phyloP scores from a whole-genome alignment of 192 early-diverging fungal species.

The Helicostylum pulchrum region DNA sequence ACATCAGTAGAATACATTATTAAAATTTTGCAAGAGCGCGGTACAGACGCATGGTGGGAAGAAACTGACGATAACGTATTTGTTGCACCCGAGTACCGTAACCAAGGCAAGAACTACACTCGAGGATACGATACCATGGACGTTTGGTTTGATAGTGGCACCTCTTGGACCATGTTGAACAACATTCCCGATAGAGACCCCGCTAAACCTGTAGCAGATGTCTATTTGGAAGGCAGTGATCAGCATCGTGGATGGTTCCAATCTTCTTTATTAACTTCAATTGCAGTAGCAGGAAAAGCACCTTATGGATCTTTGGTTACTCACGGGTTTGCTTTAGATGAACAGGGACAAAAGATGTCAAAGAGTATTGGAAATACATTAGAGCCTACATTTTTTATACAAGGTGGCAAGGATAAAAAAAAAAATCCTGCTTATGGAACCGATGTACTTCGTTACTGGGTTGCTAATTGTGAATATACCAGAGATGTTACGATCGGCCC shows the following conservation, averaged over 20 bases:
- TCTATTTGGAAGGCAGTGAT: conserved; percentile 77
- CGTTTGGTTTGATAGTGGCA: conserved; percentile 85
- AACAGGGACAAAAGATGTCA: conserved; percentile 77
- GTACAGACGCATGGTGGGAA: conserved; percentile 72
- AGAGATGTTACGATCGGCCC: conserved; percentile 70
- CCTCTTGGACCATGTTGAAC: conserved; percentile 68
- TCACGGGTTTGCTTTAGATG: conserved; percentile 82
- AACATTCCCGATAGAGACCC: conserved; percentile 36
- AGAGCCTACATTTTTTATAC: conserved; percentile 58
- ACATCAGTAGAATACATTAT: conserved; percentile 65
- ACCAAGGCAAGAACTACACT: conserved; percentile 53
- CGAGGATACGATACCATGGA: conserved; percentile 81
- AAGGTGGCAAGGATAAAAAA: conserved; percentile 65
- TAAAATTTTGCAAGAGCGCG: conserved; percentile 50
- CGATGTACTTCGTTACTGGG: conserved; percentile 71
- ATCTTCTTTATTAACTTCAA: conserved; percentile 71
- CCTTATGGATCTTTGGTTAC: conserved; percentile 72
- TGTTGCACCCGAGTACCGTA: conserved; percentile 55
- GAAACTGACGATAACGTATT: conserved; percentile 58
- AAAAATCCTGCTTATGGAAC: conserved; percentile 72
- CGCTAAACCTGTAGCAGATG: conserved; percentile 51
- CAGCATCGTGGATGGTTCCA: conserved; percentile 88
- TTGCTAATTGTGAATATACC: conserved; percentile 73
- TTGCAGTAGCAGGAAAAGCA: conserved; percentile 61
- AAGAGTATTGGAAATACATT: conserved; percentile 81